Conservation (phyloP, 129 eudicot species). For the Gnaphalium uliginosum region DNA sequence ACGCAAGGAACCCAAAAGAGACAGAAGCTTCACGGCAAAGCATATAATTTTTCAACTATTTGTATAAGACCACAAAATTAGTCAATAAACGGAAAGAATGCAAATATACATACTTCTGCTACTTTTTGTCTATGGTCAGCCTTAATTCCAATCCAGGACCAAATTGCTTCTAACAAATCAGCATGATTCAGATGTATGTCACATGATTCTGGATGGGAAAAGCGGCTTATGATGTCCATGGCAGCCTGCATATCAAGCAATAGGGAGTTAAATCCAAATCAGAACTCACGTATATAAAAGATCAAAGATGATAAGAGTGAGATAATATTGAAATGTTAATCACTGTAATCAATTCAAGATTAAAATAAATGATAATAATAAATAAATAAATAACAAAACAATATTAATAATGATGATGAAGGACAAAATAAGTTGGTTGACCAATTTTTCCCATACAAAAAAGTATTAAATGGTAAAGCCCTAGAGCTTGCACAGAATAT, state of each 20-base stretch:
- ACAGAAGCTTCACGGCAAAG: constrained; percentile 63
- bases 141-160: constrained; percentile 91
- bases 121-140: constrained; percentile 79
- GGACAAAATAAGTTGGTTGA: not conserved
- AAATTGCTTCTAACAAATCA: constrained; percentile 78
- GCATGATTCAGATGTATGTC: constrained; percentile 92
- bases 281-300: not conserved
- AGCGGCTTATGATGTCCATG: constrained; percentile 57
- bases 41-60: constrained; percentile 23
- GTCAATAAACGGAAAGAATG: not conserved
- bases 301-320: constrained; percentile 9
- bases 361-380: too few species aligned
- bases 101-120: constrained; percentile 61
- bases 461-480: too few species aligned
- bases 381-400: too few species aligned
- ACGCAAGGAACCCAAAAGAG: constrained; percentile 79
- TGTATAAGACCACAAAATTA: not conserved
- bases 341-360: not conserved
- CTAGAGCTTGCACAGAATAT: not conserved
- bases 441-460: not conserved
- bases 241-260: constrained; percentile 58
- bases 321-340: not conserved
- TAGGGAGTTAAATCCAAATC: constrained; percentile 3
- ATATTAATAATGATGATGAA: too few species aligned
- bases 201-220: constrained; percentile 81